Base-by-base conservation (phyloP, 1,284 basidiomycete genomes). In the Tetrapyrgos nigripes region DNA sequence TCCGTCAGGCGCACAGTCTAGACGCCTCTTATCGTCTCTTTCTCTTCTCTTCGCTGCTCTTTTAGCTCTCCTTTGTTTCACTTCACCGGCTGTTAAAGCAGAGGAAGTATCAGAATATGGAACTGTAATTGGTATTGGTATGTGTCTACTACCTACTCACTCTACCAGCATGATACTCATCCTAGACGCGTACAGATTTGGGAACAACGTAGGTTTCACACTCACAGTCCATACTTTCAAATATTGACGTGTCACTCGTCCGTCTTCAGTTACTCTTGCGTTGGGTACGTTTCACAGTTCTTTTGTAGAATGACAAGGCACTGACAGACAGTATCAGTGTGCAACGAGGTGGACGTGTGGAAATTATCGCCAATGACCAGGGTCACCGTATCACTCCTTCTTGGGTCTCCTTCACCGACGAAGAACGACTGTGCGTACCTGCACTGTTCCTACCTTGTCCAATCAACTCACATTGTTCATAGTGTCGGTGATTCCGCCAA, bases 301-400 rank as follows among this genome's bases (percentile, higher is more conserved):
- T 19, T 1, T 13, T 17, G 3, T 2, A 17, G 24, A 4, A 17
- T 11, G 26, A 57, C 59, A 6, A 17, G 35, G 61, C 55, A 2
- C 3, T 50, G 31, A 28, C n/a, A 13, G 37, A 26, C 35, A 51
- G 48, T 56, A 9, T 64, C n/a, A 94, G 95, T 83, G 93, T 98
- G 57, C 93, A 96, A 78, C 91, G 91, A 60, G 91, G 91, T 62
- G 96, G 94, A 67, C 92, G 92, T 68, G 95, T 97, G 43, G 95
- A 98, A 79, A 97, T 97, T 68, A 96, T 97, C 70, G 93, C 96
- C 74, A 97, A 97, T 79, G 96, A 97, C 82, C 95, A 97, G 76
- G 96, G 96, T 75, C 93, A 97, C 80, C 93, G 95, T 78, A 97
- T 97, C 76, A 97, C 96, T 27, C 95, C 96, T 43, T 97, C 94